phyloP scores from a whole-genome alignment of 176 grass and related monocot genomes.

The Musa beccarii region DNA sequence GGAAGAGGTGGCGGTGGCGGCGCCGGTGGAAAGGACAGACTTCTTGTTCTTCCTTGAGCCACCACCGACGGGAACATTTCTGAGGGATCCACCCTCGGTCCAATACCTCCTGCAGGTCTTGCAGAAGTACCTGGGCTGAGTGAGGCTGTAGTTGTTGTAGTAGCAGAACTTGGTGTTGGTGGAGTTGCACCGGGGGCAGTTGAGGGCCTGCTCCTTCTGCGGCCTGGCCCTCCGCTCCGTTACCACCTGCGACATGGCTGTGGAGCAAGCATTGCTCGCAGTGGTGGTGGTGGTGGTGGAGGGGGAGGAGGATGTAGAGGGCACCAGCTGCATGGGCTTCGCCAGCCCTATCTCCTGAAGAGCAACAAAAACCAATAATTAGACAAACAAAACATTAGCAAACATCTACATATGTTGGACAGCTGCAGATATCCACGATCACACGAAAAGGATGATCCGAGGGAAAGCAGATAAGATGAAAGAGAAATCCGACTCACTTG shows the following conservation, averaged over 20 bases:
- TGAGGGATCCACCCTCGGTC: conserved; percentile 86
- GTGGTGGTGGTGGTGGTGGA: not conserved
- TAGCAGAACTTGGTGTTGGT: conserved; percentile 99
- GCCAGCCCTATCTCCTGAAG: not conserved
- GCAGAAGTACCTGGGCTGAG: conserved; percentile 95
- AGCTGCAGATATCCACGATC: no score
- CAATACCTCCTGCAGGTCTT: conserved; percentile 96
- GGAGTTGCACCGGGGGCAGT: conserved; percentile 95
- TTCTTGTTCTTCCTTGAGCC: conserved; percentile 94
- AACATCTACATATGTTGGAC: not conserved
- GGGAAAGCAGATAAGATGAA: not conserved
- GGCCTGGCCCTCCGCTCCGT: not conserved
- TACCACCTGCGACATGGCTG: not conserved
- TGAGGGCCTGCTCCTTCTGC: conserved; percentile 46
- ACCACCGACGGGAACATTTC: conserved; percentile 88
- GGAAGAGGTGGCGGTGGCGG: not conserved
- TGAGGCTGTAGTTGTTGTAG: conserved; percentile 99
- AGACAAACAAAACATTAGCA: no score
- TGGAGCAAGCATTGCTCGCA: not conserved
- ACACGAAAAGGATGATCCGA: not conserved
- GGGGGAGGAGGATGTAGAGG: not conserved
- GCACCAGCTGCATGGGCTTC: not conserved
- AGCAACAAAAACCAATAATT: not conserved
- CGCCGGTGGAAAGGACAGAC: conserved; percentile 38
- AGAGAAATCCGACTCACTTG: not conserved